These are phyloP conservation scores for Borealophlyctis nickersoniae DNA, from an alignment of 192 early-diverging fungal genomes.

Conservation along the genomic window DNA sequence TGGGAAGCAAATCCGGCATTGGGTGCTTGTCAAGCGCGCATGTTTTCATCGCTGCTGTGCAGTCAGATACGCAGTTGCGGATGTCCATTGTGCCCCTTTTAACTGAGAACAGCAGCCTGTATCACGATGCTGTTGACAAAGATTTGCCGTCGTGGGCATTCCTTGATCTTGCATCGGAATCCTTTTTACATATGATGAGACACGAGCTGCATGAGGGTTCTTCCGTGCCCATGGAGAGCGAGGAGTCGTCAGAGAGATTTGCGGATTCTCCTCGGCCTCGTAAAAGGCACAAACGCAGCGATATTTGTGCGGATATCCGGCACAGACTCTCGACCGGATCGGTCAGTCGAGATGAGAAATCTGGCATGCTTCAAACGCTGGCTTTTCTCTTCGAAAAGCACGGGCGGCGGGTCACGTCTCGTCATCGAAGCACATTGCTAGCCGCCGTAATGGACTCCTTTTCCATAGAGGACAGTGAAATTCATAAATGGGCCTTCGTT, in stretches of 20 bases:
- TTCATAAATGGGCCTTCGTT: slow-evolving; percentile 11
- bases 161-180: slow-evolving; percentile 12
- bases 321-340: background rate
- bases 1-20: slow-evolving; percentile 12
- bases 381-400: slow-evolving; percentile 5
- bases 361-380: slow-evolving; percentile 12
- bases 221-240: slow-evolving; percentile 8
- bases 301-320: slow-evolving; percentile 10
- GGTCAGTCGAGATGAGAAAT: slow-evolving; percentile 5
- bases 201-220: too few species aligned
- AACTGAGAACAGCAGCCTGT: background rate
- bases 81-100: background rate
- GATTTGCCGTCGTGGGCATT: slow-evolving; percentile 2
- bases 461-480: background rate
- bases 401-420: background rate
- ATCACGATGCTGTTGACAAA: background rate
- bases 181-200: background rate
- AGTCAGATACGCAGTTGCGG: background rate
- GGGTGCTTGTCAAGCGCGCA: slow-evolving; percentile 1
- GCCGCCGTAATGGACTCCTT: background rate
- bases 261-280: background rate
- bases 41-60: background rate
- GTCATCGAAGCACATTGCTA: background rate
- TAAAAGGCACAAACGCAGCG: slow-evolving; percentile 6
- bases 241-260: background rate